phyloP scores from a whole-genome alignment of 352 stramenopile species.

The Globisporangium paroecandrum region DNA sequence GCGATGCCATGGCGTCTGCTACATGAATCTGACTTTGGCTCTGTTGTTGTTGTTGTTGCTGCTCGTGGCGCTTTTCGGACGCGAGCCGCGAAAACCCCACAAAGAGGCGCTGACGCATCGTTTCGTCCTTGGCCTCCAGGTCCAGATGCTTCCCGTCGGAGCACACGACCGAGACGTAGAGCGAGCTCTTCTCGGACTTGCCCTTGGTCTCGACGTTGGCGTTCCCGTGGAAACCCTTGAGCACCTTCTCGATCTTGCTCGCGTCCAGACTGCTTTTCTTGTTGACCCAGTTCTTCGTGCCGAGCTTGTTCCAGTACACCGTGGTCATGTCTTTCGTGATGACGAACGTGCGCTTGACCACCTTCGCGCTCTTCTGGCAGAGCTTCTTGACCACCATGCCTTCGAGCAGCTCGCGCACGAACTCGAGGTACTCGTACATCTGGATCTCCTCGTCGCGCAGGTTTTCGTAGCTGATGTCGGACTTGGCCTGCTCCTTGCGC shows the following conservation, averaged over 20 bases:
- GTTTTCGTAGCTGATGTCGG: constrained; percentile 66
- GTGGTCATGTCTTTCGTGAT: constrained; percentile 43
- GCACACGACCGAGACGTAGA: constrained; percentile 48
- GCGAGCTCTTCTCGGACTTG: constrained; percentile 24
- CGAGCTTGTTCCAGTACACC: constrained; percentile 57
- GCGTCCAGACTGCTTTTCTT: constrained; percentile 52
- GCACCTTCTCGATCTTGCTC: constrained; percentile 39
- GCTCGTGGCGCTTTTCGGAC: constrained; percentile 35
- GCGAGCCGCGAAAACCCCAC: constrained; percentile 49
- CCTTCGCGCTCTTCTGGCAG: constrained; percentile 54
- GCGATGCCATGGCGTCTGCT: not conserved
- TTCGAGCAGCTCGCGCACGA: constrained; percentile 57
- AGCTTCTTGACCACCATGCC: constrained; percentile 62
- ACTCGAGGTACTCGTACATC: constrained; percentile 72
- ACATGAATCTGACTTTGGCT: not conserved
- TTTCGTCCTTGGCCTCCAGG: constrained; percentile 50
- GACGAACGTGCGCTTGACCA: constrained; percentile 59
- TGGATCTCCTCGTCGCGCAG: constrained; percentile 57
- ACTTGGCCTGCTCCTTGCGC: constrained; percentile 36
- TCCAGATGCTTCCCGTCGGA: constrained; percentile 46
- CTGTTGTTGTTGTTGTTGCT: constrained; percentile 8
- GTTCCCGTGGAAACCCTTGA: constrained; percentile 42
- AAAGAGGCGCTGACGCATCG: constrained; percentile 40
- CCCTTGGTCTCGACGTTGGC: constrained; percentile 25
- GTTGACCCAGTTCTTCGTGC: constrained; percentile 36